A percentile compares a stretch with the other conserved stretches of the same genome.
These are phyloP conservation scores for Panellus pusillus DNA, from an alignment of 768 basidiomycete genomes.

Conservation along the genomic window DNA sequence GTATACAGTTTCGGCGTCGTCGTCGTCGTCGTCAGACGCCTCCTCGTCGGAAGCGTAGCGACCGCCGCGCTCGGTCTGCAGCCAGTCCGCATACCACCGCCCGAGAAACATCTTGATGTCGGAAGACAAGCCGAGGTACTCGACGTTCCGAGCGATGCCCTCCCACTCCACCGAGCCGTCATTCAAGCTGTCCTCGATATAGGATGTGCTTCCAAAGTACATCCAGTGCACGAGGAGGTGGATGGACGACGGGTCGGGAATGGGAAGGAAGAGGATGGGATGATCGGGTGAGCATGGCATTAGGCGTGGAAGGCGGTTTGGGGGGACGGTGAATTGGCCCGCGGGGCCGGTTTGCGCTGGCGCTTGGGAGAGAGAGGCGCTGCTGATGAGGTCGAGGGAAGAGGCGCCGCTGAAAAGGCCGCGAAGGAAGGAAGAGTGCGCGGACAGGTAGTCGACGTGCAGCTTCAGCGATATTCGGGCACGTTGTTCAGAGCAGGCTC, in stretches of 20 bases:
- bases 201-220: slow-evolving; percentile 71
- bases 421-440: slow-evolving; percentile 74
- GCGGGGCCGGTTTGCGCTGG: slow-evolving; percentile 26
- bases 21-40: slow-evolving; percentile 33
- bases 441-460: slow-evolving; percentile 80
- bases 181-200: slow-evolving; percentile 68
- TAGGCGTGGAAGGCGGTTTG: slow-evolving; percentile 61
- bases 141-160: slow-evolving; percentile 84
- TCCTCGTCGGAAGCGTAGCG: slow-evolving; percentile 24
- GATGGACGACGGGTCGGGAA: slow-evolving; percentile 73
- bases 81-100: slow-evolving; percentile 71
- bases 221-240: slow-evolving; percentile 76
- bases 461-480: slow-evolving; percentile 67
- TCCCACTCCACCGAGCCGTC: slow-evolving; percentile 75
- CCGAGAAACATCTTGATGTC: slow-evolving; percentile 79
- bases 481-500: slow-evolving; percentile 51
- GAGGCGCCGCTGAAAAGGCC: slow-evolving; percentile 70
- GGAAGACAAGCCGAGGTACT: slow-evolving; percentile 76
- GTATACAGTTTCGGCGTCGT: slow-evolving; percentile 26
- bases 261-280: slow-evolving; percentile 70
- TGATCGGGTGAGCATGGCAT: slow-evolving; percentile 66
- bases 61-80: slow-evolving; percentile 38
- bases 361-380: slow-evolving; percentile 28
- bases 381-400: slow-evolving; percentile 55
- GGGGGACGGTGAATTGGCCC: slow-evolving; percentile 42